These are phyloP conservation scores for Phanerochaete carnosa DNA, from an alignment of 768 basidiomycete species.

Conservation along the genomic window DNA sequence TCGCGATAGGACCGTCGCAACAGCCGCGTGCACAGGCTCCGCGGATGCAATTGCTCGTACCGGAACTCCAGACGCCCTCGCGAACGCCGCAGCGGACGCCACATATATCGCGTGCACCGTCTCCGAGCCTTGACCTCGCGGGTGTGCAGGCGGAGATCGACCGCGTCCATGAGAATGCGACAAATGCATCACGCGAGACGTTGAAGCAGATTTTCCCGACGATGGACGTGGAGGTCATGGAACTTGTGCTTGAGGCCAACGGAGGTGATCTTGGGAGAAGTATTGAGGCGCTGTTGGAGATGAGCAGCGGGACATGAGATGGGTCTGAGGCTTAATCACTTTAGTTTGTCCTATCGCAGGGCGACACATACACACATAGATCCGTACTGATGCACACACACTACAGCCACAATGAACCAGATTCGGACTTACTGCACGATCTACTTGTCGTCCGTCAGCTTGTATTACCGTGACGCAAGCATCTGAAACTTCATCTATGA, in stretches of 20 bases:
- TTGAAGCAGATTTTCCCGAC: conserved; percentile 86
- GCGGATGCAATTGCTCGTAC: conserved; percentile 24
- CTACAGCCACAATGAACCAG: neutral
- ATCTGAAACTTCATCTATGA: neutral
- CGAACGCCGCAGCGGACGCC: conserved; percentile 13
- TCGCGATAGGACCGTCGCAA: conserved; percentile 50
- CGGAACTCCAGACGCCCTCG: neutral
- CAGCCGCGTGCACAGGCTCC: conserved; percentile 19
- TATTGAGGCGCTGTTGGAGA: conserved; percentile 82
- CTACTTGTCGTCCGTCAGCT: neutral
- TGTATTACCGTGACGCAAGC: neutral
- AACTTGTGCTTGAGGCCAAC: conserved; percentile 88
- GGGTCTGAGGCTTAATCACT: neutral
- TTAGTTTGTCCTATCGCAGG: neutral
- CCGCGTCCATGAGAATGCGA: conserved; percentile 68
- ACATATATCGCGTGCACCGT: conserved; percentile 66
- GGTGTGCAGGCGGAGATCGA: conserved; percentile 79
- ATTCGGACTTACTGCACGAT: no score
- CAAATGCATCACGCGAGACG: conserved; percentile 69
- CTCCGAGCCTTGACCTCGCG: conserved; percentile 63
- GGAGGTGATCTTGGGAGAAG: conserved; percentile 86
- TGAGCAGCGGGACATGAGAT: conserved; percentile 37
- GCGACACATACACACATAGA: neutral
- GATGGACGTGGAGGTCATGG: conserved; percentile 79
- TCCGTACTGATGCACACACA: neutral